A percentile compares a stretch with the other conserved stretches of the same genome.
phyloP scores from a whole-genome alignment of 2,329 filamentous ascomycete species.

The Fusarium robinianum region DNA sequence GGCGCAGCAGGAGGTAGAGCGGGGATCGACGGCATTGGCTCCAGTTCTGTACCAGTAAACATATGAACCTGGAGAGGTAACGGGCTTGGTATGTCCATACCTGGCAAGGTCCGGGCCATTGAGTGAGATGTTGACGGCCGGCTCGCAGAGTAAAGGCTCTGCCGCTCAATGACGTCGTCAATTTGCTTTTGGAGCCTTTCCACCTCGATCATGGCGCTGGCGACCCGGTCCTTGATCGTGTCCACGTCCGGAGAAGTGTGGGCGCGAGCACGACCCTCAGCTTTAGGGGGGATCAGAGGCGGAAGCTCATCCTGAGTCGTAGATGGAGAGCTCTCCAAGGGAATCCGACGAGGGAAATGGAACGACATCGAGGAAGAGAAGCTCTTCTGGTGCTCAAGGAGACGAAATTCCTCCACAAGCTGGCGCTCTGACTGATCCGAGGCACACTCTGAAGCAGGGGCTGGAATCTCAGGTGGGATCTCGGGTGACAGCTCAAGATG shows the following conservation, averaged over 20 bases:
- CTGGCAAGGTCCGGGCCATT: slow-evolving; percentile 38
- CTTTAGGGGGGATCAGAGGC: slow-evolving; percentile 50
- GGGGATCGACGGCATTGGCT: slow-evolving; percentile 60
- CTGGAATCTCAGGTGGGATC: slow-evolving; percentile 38
- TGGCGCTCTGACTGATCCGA: slow-evolving; percentile 33
- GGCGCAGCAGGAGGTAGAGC: slow-evolving; percentile 60
- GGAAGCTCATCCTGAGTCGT: slow-evolving; percentile 33
- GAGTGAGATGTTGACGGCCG: slow-evolving; percentile 58
- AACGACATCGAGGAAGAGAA: slow-evolving; percentile 58
- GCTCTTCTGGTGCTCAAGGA: slow-evolving; percentile 47
- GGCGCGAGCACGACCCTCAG: slow-evolving; percentile 46
- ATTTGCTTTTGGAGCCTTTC: slow-evolving; percentile 64
- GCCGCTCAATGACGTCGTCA: slow-evolving; percentile 62
- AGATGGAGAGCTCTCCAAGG: slow-evolving; percentile 31
- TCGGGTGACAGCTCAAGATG: slow-evolving; percentile 50
- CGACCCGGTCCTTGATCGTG: slow-evolving; percentile 58
- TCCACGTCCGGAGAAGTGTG: slow-evolving; percentile 54
- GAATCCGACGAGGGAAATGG: slow-evolving; percentile 55
- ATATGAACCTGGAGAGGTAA: slow-evolving; percentile 12
- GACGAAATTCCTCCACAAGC: slow-evolving; percentile 39
- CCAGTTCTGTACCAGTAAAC: slow-evolving; percentile 46
- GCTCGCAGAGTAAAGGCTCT: slow-evolving; percentile 60
- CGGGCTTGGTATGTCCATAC: slow-evolving; percentile 35
- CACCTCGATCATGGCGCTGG: slow-evolving; percentile 61
- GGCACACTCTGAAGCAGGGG: slow-evolving; percentile 44